A percentile compares a stretch with the other conserved stretches of the same genome.
These are phyloP conservation scores for Poterioochromonas sp. DNA, from an alignment of 352 stramenopile genomes.

Conservation along the genomic window DNA sequence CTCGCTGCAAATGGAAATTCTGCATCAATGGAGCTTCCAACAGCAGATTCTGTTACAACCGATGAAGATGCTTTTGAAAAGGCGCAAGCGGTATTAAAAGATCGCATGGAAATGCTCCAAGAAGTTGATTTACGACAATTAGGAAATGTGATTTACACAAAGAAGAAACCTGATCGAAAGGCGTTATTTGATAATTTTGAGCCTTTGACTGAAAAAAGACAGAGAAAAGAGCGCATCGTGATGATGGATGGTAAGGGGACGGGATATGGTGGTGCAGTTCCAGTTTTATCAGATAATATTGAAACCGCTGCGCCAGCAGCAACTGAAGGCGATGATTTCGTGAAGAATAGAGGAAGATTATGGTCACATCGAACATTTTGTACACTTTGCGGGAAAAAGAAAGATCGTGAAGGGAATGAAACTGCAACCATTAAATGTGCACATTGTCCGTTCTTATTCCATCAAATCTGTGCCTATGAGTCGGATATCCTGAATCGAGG, in stretches of 20 bases:
- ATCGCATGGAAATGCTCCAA: neutral
- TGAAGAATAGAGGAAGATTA: neutral
- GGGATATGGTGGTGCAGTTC: slow-evolving; percentile 33
- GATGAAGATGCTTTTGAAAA: neutral
- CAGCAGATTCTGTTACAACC: neutral
- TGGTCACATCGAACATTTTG: neutral
- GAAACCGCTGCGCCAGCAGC: neutral
- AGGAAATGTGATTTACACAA: slow-evolving; percentile 25
- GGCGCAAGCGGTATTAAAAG: neutral
- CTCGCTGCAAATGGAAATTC: neutral
- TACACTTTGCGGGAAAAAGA: neutral
- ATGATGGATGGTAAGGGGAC: slow-evolving; percentile 36
- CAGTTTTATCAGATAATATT: slow-evolving; percentile 36
- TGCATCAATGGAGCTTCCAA: neutral
- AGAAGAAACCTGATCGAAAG: slow-evolving; percentile 29
- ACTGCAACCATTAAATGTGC: slow-evolving; percentile 37
- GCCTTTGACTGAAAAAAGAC: slow-evolving; percentile 48
- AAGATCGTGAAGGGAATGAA: neutral
- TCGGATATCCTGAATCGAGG: neutral
- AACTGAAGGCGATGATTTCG: neutral
- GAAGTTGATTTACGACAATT: slow-evolving; percentile 25
- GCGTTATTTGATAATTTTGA: slow-evolving; percentile 54
- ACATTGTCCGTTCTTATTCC: slow-evolving; percentile 48
- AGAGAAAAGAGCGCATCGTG: slow-evolving; percentile 34
- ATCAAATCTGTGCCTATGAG: slow-evolving; percentile 46